Conservation (phyloP, 257 asterid genomes). For the Plantago elongata region DNA sequence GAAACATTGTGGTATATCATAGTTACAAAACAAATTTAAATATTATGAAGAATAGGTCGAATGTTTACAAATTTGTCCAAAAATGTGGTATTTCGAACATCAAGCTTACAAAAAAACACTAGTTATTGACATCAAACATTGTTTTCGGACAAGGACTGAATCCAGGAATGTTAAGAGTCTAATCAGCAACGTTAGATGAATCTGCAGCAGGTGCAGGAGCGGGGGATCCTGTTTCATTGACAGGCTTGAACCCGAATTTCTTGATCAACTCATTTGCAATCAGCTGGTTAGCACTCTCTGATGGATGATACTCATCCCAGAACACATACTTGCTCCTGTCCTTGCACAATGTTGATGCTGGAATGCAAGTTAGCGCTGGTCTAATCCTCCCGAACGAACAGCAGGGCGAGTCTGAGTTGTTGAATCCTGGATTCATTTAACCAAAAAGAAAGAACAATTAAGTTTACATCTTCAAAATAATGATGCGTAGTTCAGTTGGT, state of each 20-base stretch:
- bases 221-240: constrained; percentile 29
- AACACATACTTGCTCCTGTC: constrained; percentile 90
- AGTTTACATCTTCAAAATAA: background rate
- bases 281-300: constrained; percentile 66
- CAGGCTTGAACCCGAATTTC: constrained; percentile 42
- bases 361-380: constrained; percentile 81
- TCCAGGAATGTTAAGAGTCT: background rate
- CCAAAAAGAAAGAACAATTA: background rate
- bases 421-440: constrained; percentile 47
- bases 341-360: constrained; percentile 66
- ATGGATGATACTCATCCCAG: constrained; percentile 94
- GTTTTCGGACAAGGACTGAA: background rate
- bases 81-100: background rate
- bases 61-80: constrained; percentile 3
- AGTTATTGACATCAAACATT: background rate
- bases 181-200: constrained; percentile 33
- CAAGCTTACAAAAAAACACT: background rate
- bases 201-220: constrained; percentile 43
- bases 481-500: no score
- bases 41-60: no score
- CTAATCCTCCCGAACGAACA: constrained; percentile 79
- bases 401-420: constrained; percentile 75
- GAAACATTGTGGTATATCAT: no score
- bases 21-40: no score
- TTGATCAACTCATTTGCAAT: constrained; percentile 66